Evolutionary conservation across 2,329 filamentous ascomycete genomes (phyloP), one percentile per base, ranked within the genome.

Genomic region (Gaeumannomyces tritici): DNA sequence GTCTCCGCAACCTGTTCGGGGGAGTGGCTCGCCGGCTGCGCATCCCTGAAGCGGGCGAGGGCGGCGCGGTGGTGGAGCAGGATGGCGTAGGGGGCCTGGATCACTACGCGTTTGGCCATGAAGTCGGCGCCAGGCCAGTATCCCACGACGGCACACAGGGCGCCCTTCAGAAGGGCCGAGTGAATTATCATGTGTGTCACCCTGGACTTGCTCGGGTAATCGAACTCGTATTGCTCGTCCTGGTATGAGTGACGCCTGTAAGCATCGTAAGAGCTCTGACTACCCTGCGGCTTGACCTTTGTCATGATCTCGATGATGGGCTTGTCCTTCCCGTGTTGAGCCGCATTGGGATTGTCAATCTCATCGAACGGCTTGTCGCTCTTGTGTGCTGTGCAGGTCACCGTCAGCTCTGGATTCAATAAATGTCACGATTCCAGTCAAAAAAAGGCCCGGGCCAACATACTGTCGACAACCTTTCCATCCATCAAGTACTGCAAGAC

Each of bases 41-140:
- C 70, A 61, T 70, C 64, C 60, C 73, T 76, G 73, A 79, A 80
- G 5, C 62, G 64, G 8, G 72, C 72, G 11, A 84, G 73, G 27
- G 77, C 77, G 3, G 70, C 66, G 15, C 73, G 73, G 65, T 81
- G 77, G 63, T 83, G 80, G 57, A 78, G 72, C 18, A 84, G 72
- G n/a, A 79, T 70, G 7, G 71, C 70, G 66, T 81, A 83, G 2
- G 81, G 82, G 4, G 76, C 74, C 24, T 72, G 71, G 64, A 83
- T 72, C 29, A 66, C 69, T 62, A 79, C 70, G n/a, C 62, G 68
- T 8, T 74, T 72, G 55, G 68, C 74, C 0, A 72, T 67, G 59
- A 79, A 73, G 55, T 70, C 71, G 63, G 75, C 71, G 54, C 73
- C 71, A 4, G 79, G 79, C 65, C 81, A 82, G 65, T 81, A 82